Evolutionary conservation across 306 rosid species (phyloP), one percentile per base, ranked within the genome.

Genomic region (Glycine latifolia): DNA sequence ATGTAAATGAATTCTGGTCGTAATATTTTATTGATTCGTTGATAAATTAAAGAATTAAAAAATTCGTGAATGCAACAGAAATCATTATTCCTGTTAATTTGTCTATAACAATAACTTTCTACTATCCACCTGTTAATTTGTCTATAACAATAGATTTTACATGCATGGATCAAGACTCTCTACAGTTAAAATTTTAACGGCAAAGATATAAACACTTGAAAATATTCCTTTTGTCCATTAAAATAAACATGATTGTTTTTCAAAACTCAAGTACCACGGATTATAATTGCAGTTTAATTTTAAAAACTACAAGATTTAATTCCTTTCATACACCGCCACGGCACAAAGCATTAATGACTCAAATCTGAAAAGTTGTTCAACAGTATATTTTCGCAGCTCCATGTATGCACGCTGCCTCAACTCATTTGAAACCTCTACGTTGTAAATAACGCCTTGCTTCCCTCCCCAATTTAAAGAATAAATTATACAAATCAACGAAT

Each of bases 401-500:
- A 14, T 10, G n/a, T 47, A 52, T 20, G 47, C 14, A 53, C 7
- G 31, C 39, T 8, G 17, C 59, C 78, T 53, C 67, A 73, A 65
- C 68, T 54, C 83, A 16, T 47, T 72, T 70, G 44, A 60, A 83
- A 58, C 73, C 81, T 71, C 33, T 8, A 65, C 41, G 58, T 17
- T 49, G 53, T 7, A 56, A 20, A 73, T 44, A 73, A 37, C 47
- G 44, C 52, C 81, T 55, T 47, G 50, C 78, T 74, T 46, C 53
- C 5, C 60, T 73, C 69, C 81, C 50, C 73, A 68, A 49, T n/a
- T 41, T 68, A 39, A 39, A 39, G 44, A 39, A 39, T 39, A 39
- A 39, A 37, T 37, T 37, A 37, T 73, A 81, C 79, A 81, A 73
- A 75, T 63, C 16, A 82, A 84, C 43, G 63, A 79, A 76, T 26